Conservation (phyloP, 108 stramenopile species). For the Nitzschia palea region DNA sequence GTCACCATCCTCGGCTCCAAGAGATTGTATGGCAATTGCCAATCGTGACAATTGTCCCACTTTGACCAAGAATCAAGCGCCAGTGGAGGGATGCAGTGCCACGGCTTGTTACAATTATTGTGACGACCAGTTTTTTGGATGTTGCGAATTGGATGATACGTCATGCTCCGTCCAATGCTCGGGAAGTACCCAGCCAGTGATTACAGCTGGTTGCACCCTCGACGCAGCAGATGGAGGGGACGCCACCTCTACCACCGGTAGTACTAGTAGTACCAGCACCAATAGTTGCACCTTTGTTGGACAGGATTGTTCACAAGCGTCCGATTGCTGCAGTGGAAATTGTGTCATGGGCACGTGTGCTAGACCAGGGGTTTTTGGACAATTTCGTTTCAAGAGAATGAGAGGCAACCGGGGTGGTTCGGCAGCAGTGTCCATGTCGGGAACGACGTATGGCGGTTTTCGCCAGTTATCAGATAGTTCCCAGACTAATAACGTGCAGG, state of each 20-base stretch:
- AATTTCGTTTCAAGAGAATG: not conserved
- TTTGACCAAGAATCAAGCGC: not conserved
- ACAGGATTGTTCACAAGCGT: not conserved
- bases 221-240: not conserved
- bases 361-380: not conserved
- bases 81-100: not conserved
- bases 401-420: not conserved
- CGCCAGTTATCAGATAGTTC: too few relatives aligned
- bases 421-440: not conserved
- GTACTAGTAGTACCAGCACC: not conserved
- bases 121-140: not conserved
- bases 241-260: not conserved
- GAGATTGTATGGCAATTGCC: not conserved
- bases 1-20: not conserved
- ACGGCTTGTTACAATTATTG: constrained; percentile 1
- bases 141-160: constrained; percentile 2
- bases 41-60: not conserved
- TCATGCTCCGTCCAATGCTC: not conserved
- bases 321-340: constrained; percentile 4
- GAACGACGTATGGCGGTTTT: too few relatives aligned
- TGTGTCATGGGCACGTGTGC: constrained; percentile 1
- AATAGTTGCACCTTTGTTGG: not conserved
- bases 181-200: not conserved
- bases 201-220: constrained; percentile 1
- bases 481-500: too few relatives aligned